These are phyloP conservation scores for Areca catechu DNA, from an alignment of 176 grass and related monocot species.

Conservation along the genomic window DNA sequence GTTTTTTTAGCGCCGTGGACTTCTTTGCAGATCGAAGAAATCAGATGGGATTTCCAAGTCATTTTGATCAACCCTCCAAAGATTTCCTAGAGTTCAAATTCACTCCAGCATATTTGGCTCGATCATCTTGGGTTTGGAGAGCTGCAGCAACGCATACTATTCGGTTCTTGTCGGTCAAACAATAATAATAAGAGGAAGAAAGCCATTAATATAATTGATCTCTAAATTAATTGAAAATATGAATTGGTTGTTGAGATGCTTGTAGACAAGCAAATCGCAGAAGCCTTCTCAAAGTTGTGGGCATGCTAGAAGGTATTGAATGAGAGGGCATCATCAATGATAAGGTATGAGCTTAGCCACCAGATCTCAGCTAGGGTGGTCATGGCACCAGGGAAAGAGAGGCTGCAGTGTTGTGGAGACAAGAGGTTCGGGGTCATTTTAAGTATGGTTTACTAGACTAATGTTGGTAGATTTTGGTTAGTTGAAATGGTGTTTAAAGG, in stretches of 20 bases:
- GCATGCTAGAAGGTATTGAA: conserved; percentile 41
- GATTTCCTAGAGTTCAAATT: no score
- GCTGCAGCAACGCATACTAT: no score
- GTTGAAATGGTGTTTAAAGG: conserved; percentile 60
- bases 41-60: no score
- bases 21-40: no score
- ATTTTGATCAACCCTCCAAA: no score
- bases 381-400: conserved; percentile 54
- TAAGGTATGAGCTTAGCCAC: conserved; percentile 63
- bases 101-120: no score
- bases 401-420: conserved; percentile 44
- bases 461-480: conserved; percentile 78
- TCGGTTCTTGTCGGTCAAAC: not conserved
- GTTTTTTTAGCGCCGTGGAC: no score
- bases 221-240: conserved; percentile 60
- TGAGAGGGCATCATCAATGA: conserved; percentile 46
- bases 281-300: conserved; percentile 65
- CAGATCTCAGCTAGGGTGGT: conserved; percentile 68
- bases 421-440: conserved; percentile 40
- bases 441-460: conserved; percentile 72
- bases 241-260: conserved; percentile 75
- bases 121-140: no score
- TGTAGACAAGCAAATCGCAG: conserved; percentile 56
- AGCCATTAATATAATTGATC: conserved; percentile 41
- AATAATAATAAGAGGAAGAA: conserved; percentile 16